phyloP scores from a whole-genome alignment of 2,329 filamentous ascomycete species.

The Rutstroemia sydowiana region DNA sequence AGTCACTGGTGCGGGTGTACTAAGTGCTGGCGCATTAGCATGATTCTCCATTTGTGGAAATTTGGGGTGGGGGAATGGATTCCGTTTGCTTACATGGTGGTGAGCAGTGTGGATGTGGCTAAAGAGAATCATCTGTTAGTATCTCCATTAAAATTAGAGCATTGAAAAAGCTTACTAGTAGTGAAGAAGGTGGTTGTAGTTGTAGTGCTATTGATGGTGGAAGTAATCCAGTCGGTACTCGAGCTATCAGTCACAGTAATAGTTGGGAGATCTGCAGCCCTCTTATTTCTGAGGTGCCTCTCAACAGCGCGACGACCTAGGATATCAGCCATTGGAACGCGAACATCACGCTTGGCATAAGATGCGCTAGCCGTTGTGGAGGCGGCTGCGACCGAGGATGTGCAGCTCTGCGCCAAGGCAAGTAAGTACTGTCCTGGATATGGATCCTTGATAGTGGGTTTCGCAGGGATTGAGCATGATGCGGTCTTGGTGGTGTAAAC shows the following conservation, averaged over 20 bases:
- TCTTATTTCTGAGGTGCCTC: constrained; percentile 2
- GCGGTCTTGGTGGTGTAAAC: constrained; percentile 1
- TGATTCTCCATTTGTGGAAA: neutral
- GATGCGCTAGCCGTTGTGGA: neutral
- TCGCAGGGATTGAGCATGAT: neutral
- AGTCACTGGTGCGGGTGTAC: constrained; percentile 4
- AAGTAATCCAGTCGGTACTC: constrained; percentile 5
- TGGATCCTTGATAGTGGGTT: neutral
- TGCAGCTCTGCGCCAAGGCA: constrained; percentile 2
- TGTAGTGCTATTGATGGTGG: constrained; percentile 2
- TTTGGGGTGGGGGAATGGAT: neutral
- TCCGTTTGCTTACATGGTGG: neutral
- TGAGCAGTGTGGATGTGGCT: constrained; percentile 1
- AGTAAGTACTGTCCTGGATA: neutral
- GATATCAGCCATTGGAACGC: constrained; percentile 1
- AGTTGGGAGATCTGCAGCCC: constrained; percentile 8
- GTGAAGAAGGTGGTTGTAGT: constrained; percentile 3
- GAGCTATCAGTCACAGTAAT: constrained; percentile 3
- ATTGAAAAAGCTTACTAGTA: neutral
- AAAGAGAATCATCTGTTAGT: neutral
- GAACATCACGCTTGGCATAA: neutral
- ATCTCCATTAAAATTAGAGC: neutral
- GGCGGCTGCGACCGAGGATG: neutral
- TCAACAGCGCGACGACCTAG: constrained; percentile 7
- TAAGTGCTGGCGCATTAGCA: neutral